Evolutionary conservation across 73 alveolate species (phyloP), one percentile per base, ranked within the genome.

Genomic region (Paramecium biaurelia): DNA sequence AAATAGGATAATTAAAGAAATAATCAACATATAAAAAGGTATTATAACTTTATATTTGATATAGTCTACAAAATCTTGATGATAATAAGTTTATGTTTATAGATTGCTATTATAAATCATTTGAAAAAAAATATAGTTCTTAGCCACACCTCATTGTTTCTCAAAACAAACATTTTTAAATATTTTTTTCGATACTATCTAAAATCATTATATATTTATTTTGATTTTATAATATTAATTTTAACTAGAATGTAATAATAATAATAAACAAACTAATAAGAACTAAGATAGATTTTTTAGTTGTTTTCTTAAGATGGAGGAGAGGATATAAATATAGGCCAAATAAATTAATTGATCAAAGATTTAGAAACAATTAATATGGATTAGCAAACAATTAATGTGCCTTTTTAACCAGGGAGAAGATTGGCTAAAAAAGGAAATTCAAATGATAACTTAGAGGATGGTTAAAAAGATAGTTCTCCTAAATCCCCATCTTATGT

Each of bases 401-500:
- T 74, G 12, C 37, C 57, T 14, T 21, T 10, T 74, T 35, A 74
- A 35, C 59, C 59, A 74, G 84, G 49, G 2, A 74, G 87, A 74
- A 74, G 58, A 74, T 74, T 74, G 30, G 47, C 87, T 5, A 74
- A 74, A 74, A 74, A 74, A 35, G 47, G 20, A 32, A 74, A 74
- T 38, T 74, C 87, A 12, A 32, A 35, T 14, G 87, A 74, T 23
- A 74, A 34, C 47, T 34, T 74, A 32, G 58, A 74, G 2, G 87
- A 74, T 30, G 57, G 30, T 53, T 18, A 74, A 38, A 74, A 38
- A 74, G 87, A 74, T 74, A 32, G 84, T 30, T 74, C 87, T 11
- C 87, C 87, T n/a, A 74, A 74, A 74, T 74, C 87, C 15, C 87
- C 87, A 24, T 35, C 87, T 9, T 74, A 74, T 74, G 59, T 74